Evolutionary conservation across 371 early-diverging fungal genomes (phyloP).

Genomic region (Umbelopsis sp.): DNA sequence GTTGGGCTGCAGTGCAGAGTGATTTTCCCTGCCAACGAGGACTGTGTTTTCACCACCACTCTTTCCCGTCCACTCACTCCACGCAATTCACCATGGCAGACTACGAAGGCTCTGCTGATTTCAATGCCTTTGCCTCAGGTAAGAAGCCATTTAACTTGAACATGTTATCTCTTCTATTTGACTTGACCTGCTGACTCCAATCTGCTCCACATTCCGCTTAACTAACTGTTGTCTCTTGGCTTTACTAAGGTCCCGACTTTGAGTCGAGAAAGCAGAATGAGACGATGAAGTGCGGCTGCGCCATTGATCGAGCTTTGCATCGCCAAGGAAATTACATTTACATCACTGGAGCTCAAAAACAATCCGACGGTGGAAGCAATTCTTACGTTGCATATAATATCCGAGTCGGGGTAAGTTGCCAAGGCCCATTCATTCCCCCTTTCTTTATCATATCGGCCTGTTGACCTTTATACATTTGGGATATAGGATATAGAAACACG

Average conservation of each 20-base stretch:
- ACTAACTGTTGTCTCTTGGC: slow-evolving; percentile 19
- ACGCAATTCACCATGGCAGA: slow-evolving; percentile 1
- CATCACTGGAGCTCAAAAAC: slow-evolving; percentile 47
- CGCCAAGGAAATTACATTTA: slow-evolving; percentile 32
- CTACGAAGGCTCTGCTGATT: slow-evolving; percentile 14
- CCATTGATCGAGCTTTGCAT: slow-evolving; percentile 30
- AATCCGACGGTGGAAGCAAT: slow-evolving; percentile 38
- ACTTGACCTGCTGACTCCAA: too few relatives aligned
- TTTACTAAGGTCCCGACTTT: slow-evolving; percentile 21
- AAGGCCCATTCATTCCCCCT: background rate
- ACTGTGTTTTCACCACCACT: too few relatives aligned
- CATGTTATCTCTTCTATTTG: background rate
- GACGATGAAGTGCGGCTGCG: slow-evolving; percentile 28
- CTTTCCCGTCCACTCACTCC: background rate
- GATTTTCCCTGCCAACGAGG: too few relatives aligned
- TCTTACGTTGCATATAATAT: slow-evolving; percentile 60
- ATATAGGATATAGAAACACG: slow-evolving; percentile 60
- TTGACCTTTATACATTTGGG: background rate
- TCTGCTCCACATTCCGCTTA: background rate
- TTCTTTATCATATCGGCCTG: too few relatives aligned
- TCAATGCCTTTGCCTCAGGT: slow-evolving; percentile 19
- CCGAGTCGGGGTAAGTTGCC: slow-evolving; percentile 50
- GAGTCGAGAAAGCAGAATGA: background rate
- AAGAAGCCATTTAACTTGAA: background rate
- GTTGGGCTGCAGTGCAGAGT: too few relatives aligned